Evolutionary conservation across 2,329 filamentous ascomycete species (phyloP), one percentile per base, ranked within the genome.

Genomic region (Thelonectria olida): DNA sequence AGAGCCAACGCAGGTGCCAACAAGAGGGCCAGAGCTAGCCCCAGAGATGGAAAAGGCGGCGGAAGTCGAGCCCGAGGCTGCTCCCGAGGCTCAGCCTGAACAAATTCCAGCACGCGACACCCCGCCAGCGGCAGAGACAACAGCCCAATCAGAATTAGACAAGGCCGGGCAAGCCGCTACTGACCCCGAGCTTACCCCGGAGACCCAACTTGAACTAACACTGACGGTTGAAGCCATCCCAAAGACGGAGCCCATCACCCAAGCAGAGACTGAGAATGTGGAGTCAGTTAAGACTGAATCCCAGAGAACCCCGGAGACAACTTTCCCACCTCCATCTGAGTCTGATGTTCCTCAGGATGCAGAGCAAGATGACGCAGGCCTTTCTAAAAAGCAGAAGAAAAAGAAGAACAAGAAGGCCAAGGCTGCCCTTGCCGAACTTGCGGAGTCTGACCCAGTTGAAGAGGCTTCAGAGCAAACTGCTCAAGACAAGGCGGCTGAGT

Each of bases 381-480:
- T 64, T 10, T 66, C 64, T 4, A 70, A 69, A 54, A 67, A 65
- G 23, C 60, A 68, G 53, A 71, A 61, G 42, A 68, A 68, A 48
- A 54, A 17, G 55, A 63, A 23, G 38, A 65, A 49, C 42, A 55
- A 51, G 58, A 64, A 45, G 52, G 25, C 17, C 10, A 62, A 27
- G 67, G 36, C 20, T 19, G 25, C 23, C 15, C 23, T 10, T 19
- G 44, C 27, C 2, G 27, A 27, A 3, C 2, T n/a, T 13, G 27
- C 19, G 20, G 39, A 53, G 13, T 28, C 47, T 41, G n/a, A 36
- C 13, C 28, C 34, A 27, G 25, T 10, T 8, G 7, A 54, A 7
- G 31, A 55, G n/a, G 3, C 31, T 27, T 9, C 10, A 25, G 19
- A 22, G 27, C 41, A n/a, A 20, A 2, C 5, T 12, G 5, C 25